Base-by-base conservation (phyloP, 768 basidiomycete species). In the Mycena venus region DNA sequence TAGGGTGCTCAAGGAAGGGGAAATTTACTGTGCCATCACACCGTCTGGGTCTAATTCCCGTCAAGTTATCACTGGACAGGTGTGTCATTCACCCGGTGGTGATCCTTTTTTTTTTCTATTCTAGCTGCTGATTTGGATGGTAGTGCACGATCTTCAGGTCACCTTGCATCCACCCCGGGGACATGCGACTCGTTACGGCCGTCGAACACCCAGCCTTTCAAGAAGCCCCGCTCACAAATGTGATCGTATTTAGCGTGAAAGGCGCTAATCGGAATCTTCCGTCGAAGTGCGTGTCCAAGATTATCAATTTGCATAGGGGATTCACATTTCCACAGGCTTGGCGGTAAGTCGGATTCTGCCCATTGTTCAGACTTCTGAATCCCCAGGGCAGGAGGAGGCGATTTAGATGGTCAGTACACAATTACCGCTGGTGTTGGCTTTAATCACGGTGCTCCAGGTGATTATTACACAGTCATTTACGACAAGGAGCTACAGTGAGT, bases 61-160 rank as follows among this genome's bases (percentile, higher is more conserved):
- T 8, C 44, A n/a, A 5, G 69, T 78, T 7, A 71, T 78, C 10
- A 73, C 63, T 1, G 77, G 77, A 25, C 77, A 73, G 61, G 76
- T 75, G n/a, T n/a, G n/a, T n/a, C n/a, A n/a, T n/a, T n/a, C n/a
- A n/a, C n/a, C 23, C 10, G 25, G 12, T 36, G 51, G 34, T 10
- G 8, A 25, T 9, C n/a, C 19, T 23, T 32, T 29, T 15, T 21
- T 7, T 12, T 2, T 36, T 17, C n/a, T 25, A 1, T 7, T 7
- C 8, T 7, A 12, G n/a, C 19, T n/a, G n/a, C n/a, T n/a, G 29
- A 21, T 53, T 27, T 2, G 21, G 10, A 3, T 15, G 14, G 9
- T 34, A 73, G 69, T 77, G 75, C 68, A 78, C 77, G 17, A 78
- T 78, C 15, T 78, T 75, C 38, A 71, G 77, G 23, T 72, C 74